Evolutionary conservation across 2,329 filamentous ascomycete species (phyloP).

Genomic region (Epichloe coenophiala): DNA sequence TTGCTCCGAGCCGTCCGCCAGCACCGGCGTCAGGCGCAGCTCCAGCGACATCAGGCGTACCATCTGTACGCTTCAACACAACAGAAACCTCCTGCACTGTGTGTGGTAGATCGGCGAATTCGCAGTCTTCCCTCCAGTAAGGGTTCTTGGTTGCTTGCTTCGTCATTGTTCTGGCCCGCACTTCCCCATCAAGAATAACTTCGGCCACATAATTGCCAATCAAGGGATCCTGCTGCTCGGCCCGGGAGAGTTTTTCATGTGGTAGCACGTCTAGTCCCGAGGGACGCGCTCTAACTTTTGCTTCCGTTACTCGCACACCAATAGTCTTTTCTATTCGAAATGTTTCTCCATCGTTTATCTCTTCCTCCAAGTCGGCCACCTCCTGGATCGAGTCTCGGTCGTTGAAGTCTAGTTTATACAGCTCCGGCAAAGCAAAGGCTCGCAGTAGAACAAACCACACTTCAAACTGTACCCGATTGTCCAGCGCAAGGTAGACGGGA

Average conservation of each 20-base stretch:
- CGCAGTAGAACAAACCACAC: constrained; percentile 91
- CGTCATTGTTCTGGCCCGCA: constrained; percentile 60
- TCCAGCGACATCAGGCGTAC: constrained; percentile 30
- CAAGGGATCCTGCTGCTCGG: constrained; percentile 27
- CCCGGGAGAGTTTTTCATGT: constrained; percentile 10
- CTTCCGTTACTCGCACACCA: constrained; percentile 45
- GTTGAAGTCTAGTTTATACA: constrained; percentile 53
- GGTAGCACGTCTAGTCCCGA: constrained; percentile 11
- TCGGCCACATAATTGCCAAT: constrained; percentile 66
- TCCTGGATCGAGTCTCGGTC: constrained; percentile 30
- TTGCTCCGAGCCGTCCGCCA: neutral
- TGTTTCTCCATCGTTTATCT: constrained; percentile 30
- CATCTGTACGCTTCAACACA: constrained; percentile 54
- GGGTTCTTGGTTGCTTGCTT: constrained; percentile 60
- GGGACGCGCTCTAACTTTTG: constrained; percentile 37
- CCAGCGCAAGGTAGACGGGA: constrained; percentile 81
- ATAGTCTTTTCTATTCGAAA: constrained; percentile 52
- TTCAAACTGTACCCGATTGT: constrained; percentile 82
- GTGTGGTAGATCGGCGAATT: constrained; percentile 61
- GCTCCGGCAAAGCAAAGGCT: constrained; percentile 81
- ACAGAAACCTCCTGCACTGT: constrained; percentile 56
- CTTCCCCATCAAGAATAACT: constrained; percentile 66
- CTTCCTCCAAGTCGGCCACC: constrained; percentile 22
- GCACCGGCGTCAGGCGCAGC: constrained; percentile 11
- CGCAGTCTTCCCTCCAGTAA: constrained; percentile 72